phyloP scores from a whole-genome alignment of 495 filamentous ascomycete genomes.

The Umbilicaria muhlenbergii region DNA sequence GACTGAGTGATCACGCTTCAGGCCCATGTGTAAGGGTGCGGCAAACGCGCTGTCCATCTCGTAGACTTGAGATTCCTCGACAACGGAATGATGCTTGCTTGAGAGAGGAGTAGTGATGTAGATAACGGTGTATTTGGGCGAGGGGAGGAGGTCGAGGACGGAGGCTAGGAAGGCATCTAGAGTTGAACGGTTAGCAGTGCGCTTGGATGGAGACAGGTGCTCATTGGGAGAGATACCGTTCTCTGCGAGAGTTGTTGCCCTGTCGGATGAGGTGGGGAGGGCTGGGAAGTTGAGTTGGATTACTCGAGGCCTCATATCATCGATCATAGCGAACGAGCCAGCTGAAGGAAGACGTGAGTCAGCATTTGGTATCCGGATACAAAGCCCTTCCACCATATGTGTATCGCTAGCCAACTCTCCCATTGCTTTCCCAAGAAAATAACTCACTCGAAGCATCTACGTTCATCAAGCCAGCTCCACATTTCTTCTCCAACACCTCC shows the following conservation, averaged over 20 bases:
- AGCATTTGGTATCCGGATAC: background rate
- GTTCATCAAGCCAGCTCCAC: constrained; percentile 33
- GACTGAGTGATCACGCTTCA: constrained; percentile 38
- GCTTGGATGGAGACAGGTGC: background rate
- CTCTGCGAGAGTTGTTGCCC: constrained; percentile 27
- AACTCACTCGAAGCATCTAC: constrained; percentile 50
- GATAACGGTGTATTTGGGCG: constrained; percentile 42
- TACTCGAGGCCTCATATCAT: constrained; percentile 31
- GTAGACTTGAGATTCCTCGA: constrained; percentile 26
- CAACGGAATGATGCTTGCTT: background rate
- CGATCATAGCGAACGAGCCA: constrained; percentile 27
- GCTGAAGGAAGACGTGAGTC: constrained; percentile 15
- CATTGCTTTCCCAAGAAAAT: background rate
- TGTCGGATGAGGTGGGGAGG: constrained; percentile 23
- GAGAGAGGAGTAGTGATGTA: constrained; percentile 34
- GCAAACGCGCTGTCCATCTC: constrained; percentile 35
- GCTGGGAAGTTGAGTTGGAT: constrained; percentile 37
- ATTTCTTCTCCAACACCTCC: constrained; percentile 31
- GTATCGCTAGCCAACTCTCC: no score
- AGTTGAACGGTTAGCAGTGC: background rate
- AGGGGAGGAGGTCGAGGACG: constrained; percentile 37
- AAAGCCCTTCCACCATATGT: no score
- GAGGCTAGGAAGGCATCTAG: constrained; percentile 45
- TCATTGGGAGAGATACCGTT: constrained; percentile 24
- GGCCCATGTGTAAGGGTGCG: constrained; percentile 35